These are phyloP conservation scores for Penicillium sp. DNA, from an alignment of 2,329 filamentous ascomycete genomes.

Conservation along the genomic window DNA sequence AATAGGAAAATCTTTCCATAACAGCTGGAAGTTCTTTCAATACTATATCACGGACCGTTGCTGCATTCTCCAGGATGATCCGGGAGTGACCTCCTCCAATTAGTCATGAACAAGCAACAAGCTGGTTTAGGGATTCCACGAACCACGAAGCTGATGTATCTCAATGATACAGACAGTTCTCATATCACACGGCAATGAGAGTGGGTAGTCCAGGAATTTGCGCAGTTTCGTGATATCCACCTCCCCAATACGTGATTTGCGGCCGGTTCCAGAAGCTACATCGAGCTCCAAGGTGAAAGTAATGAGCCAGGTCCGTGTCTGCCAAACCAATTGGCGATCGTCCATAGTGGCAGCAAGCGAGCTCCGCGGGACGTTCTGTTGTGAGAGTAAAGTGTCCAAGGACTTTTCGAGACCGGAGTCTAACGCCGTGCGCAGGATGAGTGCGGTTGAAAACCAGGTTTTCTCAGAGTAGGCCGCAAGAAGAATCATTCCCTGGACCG, in stretches of 20 bases:
- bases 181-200: conserved; percentile 36
- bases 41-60: conserved; percentile 27
- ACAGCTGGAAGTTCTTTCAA: conserved; percentile 30
- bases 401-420: conserved; percentile 38
- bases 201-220: conserved; percentile 36
- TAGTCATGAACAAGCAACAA: neutral
- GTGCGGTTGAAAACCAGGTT: conserved; percentile 38
- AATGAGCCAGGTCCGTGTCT: conserved; percentile 38
- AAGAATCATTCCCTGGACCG: conserved; percentile 38
- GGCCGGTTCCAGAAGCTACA: conserved; percentile 36
- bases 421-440: conserved; percentile 36
- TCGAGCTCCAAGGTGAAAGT: conserved; percentile 37
- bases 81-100: conserved; percentile 26
- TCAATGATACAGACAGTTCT: conserved; percentile 37
- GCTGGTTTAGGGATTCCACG: neutral
- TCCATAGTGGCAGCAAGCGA: conserved; percentile 35
- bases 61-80: conserved; percentile 29
- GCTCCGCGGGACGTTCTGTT: conserved; percentile 33
- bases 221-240: conserved; percentile 35
- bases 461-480: conserved; percentile 39
- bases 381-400: conserved; percentile 31
- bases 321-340: conserved; percentile 36
- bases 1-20: conserved; percentile 32
- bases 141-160: conserved; percentile 37
- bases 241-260: conserved; percentile 36